A percentile compares a stretch with the other conserved stretches of the same genome.
Conservation (phyloP, 495 filamentous ascomycete genomes). For the Aspergillus incahuasiensis region DNA sequence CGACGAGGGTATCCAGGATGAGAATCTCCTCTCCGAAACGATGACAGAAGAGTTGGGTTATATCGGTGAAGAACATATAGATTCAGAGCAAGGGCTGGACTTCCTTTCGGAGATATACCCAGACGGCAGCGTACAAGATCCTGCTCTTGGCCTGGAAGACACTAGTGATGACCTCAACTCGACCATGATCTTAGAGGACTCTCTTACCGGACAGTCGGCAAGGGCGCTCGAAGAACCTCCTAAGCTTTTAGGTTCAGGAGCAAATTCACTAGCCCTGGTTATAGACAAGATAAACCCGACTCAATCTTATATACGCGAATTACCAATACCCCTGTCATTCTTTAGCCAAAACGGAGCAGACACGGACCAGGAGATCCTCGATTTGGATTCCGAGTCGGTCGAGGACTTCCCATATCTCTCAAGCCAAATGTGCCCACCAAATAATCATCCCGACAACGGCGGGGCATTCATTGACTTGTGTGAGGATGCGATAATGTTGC, state of each 20-base stretch:
- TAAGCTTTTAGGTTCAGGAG: background rate
- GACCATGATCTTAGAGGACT: background rate
- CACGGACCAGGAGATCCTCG: background rate
- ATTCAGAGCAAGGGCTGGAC: background rate
- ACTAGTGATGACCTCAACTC: background rate
- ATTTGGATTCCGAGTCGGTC: background rate
- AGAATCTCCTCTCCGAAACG: background rate
- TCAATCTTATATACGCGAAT: background rate
- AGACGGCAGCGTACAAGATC: background rate
- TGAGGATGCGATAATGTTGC: background rate
- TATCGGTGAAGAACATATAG: background rate
- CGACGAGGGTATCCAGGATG: background rate
- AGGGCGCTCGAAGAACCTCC: background rate
- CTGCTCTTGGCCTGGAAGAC: background rate
- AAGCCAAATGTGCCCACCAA: background rate
- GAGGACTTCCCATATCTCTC: background rate
- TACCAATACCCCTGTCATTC: background rate
- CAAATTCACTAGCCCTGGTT: background rate
- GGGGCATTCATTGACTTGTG: background rate
- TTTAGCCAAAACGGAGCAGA: background rate
- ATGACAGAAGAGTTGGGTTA: background rate
- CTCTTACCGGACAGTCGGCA: background rate
- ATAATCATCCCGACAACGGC: background rate
- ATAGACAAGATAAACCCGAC: background rate
- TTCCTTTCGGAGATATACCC: background rate